Base-by-base conservation (phyloP, 192 early-diverging fungal genomes). In the Podila clonocystis region DNA sequence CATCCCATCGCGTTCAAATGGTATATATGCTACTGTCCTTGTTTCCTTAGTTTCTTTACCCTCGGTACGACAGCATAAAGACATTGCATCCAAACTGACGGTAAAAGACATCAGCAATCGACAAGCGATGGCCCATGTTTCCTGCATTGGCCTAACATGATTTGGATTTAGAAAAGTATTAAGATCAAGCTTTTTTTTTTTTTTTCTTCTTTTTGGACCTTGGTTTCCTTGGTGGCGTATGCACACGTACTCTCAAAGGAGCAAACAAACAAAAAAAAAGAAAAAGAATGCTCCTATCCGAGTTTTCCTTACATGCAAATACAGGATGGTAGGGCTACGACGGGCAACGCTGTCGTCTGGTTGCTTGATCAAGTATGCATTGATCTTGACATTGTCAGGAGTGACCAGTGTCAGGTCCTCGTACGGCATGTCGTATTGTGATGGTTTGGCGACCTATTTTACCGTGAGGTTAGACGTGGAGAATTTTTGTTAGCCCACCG, bases 41-140 rank as follows among this genome's bases (percentile, higher is more conserved):
- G 30, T 9, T 29, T 59, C 19, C 71, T 75, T 91, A 94, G 30
- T 9, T 29, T 59, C 19, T 68, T 75, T 91, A 94, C 88, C 98
- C 97, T 72, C 98, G 89, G 66, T 99, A 99, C 22, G 96, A 98
- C 24, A 99, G 87, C 95, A 99, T 95, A 64, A 97, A 92, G 20
- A 99, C 91, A 84, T 99, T 99, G 85, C 89, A 91, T 24, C 87
- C 84, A 48, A 89, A 87, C 28, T 82, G 78, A 29, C 85, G 73
- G 73, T 93, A 87, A 64, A 98, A 85, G 5, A 91, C 78, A 63
- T 90, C 87, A 30, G 97, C 96, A 61, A 98, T 95, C 12, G 97
- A 97, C 63, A 99, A 85, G 11, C 98, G 89, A 78, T 99, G 97
- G 50, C 98, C 98, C 92, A 98, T 96, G 75, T 99, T 99, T 33